A percentile compares a stretch with the other conserved stretches of the same genome.
Evolutionary conservation across 2,329 filamentous ascomycete genomes (phyloP).

Genomic region (Drechslera avenae): DNA sequence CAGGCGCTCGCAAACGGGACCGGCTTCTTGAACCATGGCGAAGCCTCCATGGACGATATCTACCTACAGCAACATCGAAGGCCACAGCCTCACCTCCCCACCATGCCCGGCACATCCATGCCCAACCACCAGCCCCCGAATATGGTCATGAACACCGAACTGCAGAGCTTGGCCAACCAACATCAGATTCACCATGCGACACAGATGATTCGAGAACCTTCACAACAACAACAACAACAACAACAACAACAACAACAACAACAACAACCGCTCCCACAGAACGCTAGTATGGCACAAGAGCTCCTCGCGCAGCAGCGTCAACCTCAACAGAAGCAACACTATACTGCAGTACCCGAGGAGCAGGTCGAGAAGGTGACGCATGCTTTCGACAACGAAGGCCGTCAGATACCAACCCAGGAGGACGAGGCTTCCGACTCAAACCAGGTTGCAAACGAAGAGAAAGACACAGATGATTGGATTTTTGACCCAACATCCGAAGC

Average conservation of each 20-base stretch:
- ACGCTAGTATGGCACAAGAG: conserved; percentile 32
- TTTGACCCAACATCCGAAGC: conserved; percentile 75
- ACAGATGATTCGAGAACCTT: conserved; percentile 53
- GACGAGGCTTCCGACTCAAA: conserved; percentile 40
- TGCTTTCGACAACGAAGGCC: conserved; percentile 63
- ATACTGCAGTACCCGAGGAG: conserved; percentile 56
- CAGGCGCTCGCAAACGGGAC: conserved; percentile 45
- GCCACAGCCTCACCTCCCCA: conserved; percentile 52
- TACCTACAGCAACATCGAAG: conserved; percentile 64
- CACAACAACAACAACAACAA: conserved; percentile 52
- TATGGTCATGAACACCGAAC: conserved; percentile 49
- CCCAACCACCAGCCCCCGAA: conserved; percentile 68
- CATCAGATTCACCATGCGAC: conserved; percentile 49
- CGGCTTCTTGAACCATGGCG: conserved; percentile 55
- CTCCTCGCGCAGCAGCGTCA: conserved; percentile 47
- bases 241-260: conserved; percentile 52
- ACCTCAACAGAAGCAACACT: conserved; percentile 45
- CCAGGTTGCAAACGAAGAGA: conserved; percentile 48
- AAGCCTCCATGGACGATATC: conserved; percentile 64
- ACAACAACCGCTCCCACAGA: conserved; percentile 50
- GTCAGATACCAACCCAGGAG: conserved; percentile 55
- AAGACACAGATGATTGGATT: conserved; percentile 81
- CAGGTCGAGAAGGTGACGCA: conserved; percentile 63
- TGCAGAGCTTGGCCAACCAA: conserved; percentile 47
- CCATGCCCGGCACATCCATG: conserved; percentile 48